These are phyloP conservation scores for Cladorrhinum sp. DNA, from an alignment of 2,329 filamentous ascomycete genomes.

Conservation along the genomic window DNA sequence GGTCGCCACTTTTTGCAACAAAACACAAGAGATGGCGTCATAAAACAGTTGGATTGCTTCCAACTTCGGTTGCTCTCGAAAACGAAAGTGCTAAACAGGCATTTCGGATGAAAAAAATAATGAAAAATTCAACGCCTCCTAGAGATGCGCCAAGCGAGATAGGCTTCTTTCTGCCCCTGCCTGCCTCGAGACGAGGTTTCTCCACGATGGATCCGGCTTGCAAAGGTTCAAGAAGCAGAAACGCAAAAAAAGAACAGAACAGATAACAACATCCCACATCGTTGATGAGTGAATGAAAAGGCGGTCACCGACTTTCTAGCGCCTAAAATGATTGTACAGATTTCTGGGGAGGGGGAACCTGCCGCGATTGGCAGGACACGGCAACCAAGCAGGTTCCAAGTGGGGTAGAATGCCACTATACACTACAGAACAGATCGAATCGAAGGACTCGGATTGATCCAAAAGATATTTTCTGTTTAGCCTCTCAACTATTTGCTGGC, in stretches of 20 bases:
- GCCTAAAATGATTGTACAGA: neutral
- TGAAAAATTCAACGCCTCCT: neutral
- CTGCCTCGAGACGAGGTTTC: no score
- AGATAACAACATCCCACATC: no score
- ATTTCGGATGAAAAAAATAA: neutral
- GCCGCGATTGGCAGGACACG: neutral
- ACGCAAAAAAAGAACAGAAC: neutral
- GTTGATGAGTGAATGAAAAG: neutral
- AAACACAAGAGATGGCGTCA: neutral
- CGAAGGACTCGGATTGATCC: neutral
- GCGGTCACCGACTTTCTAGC: neutral
- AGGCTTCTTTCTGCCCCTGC: neutral
- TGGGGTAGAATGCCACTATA: neutral
- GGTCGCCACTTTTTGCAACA: neutral
- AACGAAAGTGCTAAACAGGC: no score
- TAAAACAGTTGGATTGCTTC: neutral
- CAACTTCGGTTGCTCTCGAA: neutral
- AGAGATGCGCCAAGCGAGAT: neutral
- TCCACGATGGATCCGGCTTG: neutral
- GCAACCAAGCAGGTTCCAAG: no score
- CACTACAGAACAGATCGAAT: neutral
- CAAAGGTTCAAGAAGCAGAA: neutral
- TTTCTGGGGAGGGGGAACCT: neutral
- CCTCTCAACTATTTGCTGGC: neutral
- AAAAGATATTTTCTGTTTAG: neutral